phyloP scores from a whole-genome alignment of 2,329 filamentous ascomycete genomes.

The Ceratocystis cacaofunesta region DNA sequence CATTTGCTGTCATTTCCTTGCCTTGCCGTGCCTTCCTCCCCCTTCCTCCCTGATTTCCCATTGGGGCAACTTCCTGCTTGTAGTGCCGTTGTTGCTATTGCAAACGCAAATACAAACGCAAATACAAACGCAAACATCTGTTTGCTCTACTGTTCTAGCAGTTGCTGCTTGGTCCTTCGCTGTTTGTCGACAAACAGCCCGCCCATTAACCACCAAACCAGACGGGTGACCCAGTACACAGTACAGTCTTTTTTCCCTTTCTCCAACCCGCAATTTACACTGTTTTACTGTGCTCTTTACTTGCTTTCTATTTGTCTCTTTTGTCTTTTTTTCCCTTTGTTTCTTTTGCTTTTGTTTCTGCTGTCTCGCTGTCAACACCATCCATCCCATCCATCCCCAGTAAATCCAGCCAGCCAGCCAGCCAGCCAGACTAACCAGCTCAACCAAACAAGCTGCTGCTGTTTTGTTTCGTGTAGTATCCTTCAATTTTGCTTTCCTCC shows the following conservation, averaged over 20 bases:
- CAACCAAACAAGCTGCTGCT: not conserved
- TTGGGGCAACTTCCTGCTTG: not conserved
- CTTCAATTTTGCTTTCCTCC: not conserved
- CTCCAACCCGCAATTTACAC: not conserved
- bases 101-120: not conserved
- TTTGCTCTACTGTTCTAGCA: not conserved
- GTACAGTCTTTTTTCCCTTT: slow-evolving; percentile 1
- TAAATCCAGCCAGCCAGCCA: not conserved
- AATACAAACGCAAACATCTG: not conserved
- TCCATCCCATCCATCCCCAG: not conserved
- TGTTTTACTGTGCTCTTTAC: not conserved
- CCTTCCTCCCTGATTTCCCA: not conserved
- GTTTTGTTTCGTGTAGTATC: not conserved
- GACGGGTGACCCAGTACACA: not conserved
- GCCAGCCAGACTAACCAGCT: not conserved
- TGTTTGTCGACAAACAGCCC: not conserved
- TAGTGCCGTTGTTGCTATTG: not conserved
- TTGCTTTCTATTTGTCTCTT: not conserved
- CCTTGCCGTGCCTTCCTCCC: not conserved
- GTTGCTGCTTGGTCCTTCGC: not conserved
- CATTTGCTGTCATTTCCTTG: not conserved
- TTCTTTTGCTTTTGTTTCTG: not conserved
- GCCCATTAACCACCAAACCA: not conserved
- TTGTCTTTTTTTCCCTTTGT: not conserved
- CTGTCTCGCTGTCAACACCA: not conserved